These are phyloP conservation scores for Fusarium mangiferae DNA, from an alignment of 2,329 filamentous ascomycete species.

Conservation along the genomic window DNA sequence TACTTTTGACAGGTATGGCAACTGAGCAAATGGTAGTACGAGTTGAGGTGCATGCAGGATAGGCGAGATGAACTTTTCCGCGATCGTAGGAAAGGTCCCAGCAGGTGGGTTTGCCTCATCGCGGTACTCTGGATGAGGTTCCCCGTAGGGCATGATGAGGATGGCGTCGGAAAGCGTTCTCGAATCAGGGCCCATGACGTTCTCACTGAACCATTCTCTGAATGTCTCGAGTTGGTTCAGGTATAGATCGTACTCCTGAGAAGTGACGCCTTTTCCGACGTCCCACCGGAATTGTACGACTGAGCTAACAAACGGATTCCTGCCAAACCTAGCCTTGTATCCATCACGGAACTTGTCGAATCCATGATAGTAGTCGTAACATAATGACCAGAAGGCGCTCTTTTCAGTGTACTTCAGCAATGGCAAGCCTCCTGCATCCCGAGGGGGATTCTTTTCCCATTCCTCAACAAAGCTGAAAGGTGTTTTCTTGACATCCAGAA, in stretches of 20 bases:
- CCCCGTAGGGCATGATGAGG: background rate
- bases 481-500: background rate
- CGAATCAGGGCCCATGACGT: accelerated
- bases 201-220: background rate
- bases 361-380: too few species aligned
- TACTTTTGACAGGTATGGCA: background rate
- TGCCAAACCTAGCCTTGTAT: too few species aligned
- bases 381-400: too few species aligned
- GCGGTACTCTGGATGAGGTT: background rate
- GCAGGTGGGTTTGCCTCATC: background rate
- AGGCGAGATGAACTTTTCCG: background rate
- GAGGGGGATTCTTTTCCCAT: background rate
- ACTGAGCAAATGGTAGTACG: background rate
- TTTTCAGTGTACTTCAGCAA: background rate
- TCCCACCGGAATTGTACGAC: too few species aligned
- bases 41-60: background rate
- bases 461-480: background rate
- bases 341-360: too few species aligned
- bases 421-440: accelerated
- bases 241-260: accelerated
- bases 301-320: too few species aligned
- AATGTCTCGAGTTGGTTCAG: accelerated
- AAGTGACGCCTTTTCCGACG: accelerated
- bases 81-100: background rate
- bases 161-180: accelerated